Conservation (phyloP, 495 filamentous ascomycete species). For the Aspergillus saccharolyticus region DNA sequence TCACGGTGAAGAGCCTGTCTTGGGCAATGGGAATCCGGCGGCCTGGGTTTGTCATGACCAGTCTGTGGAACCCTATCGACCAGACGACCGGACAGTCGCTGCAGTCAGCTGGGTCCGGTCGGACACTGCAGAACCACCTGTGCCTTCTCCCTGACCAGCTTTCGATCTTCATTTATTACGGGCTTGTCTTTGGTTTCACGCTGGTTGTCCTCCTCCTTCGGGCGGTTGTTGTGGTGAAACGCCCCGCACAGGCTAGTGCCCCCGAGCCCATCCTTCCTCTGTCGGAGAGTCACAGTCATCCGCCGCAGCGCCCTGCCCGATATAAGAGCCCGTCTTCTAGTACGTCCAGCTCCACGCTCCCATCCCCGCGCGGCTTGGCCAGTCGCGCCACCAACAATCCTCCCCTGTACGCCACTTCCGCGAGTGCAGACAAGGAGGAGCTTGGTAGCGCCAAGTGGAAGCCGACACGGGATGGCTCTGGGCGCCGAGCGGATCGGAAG, state of each 20-base stretch:
- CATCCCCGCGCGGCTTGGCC: slow-evolving; percentile 27
- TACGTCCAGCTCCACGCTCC: slow-evolving; percentile 36
- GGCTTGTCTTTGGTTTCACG: slow-evolving; percentile 53
- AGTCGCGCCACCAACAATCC: slow-evolving; percentile 27
- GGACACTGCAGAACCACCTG: slow-evolving; percentile 79
- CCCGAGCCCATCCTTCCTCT: slow-evolving; percentile 34
- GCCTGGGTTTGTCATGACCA: slow-evolving; percentile 84
- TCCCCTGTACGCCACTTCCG: slow-evolving; percentile 27
- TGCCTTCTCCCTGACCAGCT: slow-evolving; percentile 90
- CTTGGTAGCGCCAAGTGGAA: slow-evolving; percentile 19
- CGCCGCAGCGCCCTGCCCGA: slow-evolving; percentile 11
- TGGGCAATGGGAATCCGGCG: slow-evolving; percentile 96
- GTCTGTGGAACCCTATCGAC: slow-evolving; percentile 86
- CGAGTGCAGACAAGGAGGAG: slow-evolving; percentile 24
- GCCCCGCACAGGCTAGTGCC: slow-evolving; percentile 13
- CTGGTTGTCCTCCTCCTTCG: slow-evolving; percentile 55
- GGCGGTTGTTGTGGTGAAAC: slow-evolving; percentile 48
- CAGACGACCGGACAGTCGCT: slow-evolving; percentile 52
- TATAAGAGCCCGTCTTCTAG: slow-evolving; percentile 30
- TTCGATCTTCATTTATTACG: slow-evolving; percentile 74
- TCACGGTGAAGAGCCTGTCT: slow-evolving; percentile 88
- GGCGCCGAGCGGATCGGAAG: slow-evolving; percentile 12
- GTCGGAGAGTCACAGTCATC: slow-evolving; percentile 23
- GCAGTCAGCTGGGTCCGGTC: slow-evolving; percentile 23
- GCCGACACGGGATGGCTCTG: slow-evolving; percentile 8